Evolutionary conservation across 2,329 filamentous ascomycete genomes (phyloP).

Genomic region (Massarina eburnea): DNA sequence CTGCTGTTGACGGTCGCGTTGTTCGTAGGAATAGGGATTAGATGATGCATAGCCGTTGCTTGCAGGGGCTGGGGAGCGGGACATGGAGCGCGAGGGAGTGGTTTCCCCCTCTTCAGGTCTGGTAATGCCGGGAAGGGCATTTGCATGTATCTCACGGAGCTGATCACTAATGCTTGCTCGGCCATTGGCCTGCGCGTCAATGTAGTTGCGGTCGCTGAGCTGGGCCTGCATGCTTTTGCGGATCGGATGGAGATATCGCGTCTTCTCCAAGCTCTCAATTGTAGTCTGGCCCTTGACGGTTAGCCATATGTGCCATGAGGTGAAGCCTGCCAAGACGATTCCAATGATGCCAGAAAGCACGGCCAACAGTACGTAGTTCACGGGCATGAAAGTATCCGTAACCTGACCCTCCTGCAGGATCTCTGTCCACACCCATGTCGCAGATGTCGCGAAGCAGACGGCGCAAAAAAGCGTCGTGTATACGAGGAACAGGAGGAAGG

Average conservation of each 20-base stretch:
- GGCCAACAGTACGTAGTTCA: conserved; percentile 87
- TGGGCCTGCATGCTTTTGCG: conserved; percentile 69
- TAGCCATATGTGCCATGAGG: conserved; percentile 85
- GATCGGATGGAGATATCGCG: conserved; percentile 83
- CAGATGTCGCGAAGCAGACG: conserved; percentile 75
- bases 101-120: conserved; percentile 80
- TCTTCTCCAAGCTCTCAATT: conserved; percentile 95
- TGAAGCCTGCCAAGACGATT: conserved; percentile 85
- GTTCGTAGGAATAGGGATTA: conserved; percentile 43
- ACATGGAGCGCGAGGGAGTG: conserved; percentile 39
- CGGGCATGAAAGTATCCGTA: conserved; percentile 75
- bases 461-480: conserved; percentile 88
- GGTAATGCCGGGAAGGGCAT: conserved; percentile 77
- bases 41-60: conserved; percentile 49
- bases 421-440: conserved; percentile 82
- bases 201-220: conserved; percentile 51
- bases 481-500: conserved; percentile 87
- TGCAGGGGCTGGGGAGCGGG: conserved; percentile 30
- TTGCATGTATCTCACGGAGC: conserved; percentile 78
- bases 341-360: conserved; percentile 91
- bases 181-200: conserved; percentile 46
- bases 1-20: conserved; percentile 65
- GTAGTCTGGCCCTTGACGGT: conserved; percentile 82
- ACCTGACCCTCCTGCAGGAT: conserved; percentile 71
- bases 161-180: conserved; percentile 61